Conservation (phyloP, 2,329 filamentous ascomycete genomes). For the Sporothrix brunneoviolacea region DNA sequence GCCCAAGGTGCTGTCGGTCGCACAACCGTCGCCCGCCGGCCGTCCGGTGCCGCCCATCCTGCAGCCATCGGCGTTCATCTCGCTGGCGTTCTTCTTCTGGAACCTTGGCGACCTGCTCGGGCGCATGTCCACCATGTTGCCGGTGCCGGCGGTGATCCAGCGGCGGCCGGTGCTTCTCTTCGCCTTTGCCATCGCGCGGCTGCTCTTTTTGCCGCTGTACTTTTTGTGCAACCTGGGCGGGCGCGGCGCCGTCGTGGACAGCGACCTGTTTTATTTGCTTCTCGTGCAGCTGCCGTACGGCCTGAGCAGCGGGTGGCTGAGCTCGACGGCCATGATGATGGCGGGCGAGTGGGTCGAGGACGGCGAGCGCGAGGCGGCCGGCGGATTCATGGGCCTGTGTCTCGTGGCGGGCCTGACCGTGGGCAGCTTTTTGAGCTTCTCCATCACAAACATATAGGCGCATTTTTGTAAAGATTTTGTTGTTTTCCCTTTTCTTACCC, state of each 20-base stretch:
- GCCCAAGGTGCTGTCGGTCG: slow-evolving; percentile 50
- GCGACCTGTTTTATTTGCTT: slow-evolving; percentile 82
- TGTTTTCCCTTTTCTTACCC: background rate
- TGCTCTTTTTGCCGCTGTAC: slow-evolving; percentile 76
- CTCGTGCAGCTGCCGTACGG: slow-evolving; percentile 81
- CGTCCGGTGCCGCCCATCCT: slow-evolving; percentile 45
- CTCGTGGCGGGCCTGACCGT: slow-evolving; percentile 76
- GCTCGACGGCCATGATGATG: slow-evolving; percentile 86
- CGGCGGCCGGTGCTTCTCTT: slow-evolving; percentile 63
- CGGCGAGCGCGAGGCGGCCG: slow-evolving; percentile 78
- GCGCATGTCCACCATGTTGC: slow-evolving; percentile 59
- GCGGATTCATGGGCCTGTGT: slow-evolving; percentile 88
- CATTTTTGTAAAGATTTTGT: background rate
- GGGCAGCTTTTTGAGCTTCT: slow-evolving; percentile 88
- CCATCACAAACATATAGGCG: slow-evolving; percentile 46
- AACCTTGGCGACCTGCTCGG: slow-evolving; percentile 81
- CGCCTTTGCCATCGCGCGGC: slow-evolving; percentile 55
- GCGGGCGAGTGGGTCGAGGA: slow-evolving; percentile 74
- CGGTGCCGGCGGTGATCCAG: slow-evolving; percentile 43
- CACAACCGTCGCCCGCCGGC: slow-evolving; percentile 27
- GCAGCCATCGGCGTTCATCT: slow-evolving; percentile 73
- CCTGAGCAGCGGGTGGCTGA: slow-evolving; percentile 78
- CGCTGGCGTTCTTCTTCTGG: slow-evolving; percentile 87
- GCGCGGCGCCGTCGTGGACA: slow-evolving; percentile 63
- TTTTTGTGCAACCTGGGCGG: slow-evolving; percentile 82